Conservation (phyloP, 23 red algal genomes). For the Pyropia haitanensis region DNA sequence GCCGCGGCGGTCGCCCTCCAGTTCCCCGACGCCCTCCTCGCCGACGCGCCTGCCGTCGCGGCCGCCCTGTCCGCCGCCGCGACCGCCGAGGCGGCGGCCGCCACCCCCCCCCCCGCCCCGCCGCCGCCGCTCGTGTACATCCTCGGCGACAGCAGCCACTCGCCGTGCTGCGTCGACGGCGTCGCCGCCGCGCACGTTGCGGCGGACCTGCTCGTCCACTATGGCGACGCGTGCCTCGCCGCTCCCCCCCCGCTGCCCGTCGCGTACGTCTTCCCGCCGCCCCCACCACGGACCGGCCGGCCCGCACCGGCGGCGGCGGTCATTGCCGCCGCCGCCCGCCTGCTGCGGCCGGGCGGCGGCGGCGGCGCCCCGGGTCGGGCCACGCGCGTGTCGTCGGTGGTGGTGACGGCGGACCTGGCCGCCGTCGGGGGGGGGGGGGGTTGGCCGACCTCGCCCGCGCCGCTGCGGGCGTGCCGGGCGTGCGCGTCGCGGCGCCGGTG, state of each 20-base stretch:
- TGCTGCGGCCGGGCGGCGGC: not conserved
- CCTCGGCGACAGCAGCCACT: constrained; percentile 80
- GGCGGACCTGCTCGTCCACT: constrained; percentile 68
- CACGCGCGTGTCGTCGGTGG: not conserved
- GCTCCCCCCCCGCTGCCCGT: constrained; percentile 36
- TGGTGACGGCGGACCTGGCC: too few species aligned
- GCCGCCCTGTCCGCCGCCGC: constrained; percentile 10
- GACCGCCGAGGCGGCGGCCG: not conserved
- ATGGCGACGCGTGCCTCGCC: constrained; percentile 69
- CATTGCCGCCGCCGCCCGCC: too few species aligned
- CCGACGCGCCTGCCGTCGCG: constrained; percentile 22
- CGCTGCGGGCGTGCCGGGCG: too few species aligned
- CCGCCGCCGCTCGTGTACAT: constrained; percentile 20
- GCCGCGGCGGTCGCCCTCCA: constrained; percentile 43
- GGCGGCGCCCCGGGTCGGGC: too few species aligned
- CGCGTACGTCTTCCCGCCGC: constrained; percentile 41
- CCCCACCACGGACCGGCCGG: too few species aligned
- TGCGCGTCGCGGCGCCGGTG: too few species aligned
- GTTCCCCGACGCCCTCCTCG: constrained; percentile 59
- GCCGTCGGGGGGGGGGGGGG: too few species aligned
- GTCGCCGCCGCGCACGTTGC: constrained; percentile 62
- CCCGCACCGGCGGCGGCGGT: too few species aligned
- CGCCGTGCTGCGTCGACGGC: constrained; percentile 82
- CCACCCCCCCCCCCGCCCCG: not conserved
- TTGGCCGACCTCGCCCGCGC: too few species aligned